These are phyloP conservation scores for Trichosporon ovoides DNA, from an alignment of 1,284 basidiomycete species.

Conservation along the genomic window DNA sequence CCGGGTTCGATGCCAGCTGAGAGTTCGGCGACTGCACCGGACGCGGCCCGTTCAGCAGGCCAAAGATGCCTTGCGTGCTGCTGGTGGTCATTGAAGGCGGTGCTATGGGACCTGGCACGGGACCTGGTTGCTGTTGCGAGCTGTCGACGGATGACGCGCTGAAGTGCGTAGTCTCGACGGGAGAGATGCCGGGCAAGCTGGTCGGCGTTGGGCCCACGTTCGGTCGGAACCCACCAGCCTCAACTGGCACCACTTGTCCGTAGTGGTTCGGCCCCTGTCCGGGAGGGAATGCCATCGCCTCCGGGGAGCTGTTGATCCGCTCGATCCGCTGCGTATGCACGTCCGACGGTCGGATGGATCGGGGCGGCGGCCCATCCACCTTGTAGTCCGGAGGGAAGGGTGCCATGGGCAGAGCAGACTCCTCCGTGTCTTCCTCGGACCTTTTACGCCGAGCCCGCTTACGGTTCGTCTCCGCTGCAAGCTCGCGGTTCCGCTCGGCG, in stretches of 20 bases:
- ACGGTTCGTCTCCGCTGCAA: conserved; percentile 5
- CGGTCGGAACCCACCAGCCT: not conserved
- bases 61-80: conserved; percentile 15
- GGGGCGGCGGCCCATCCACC: conserved; percentile 2
- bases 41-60: conserved; percentile 14
- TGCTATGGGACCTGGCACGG: not conserved
- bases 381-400: conserved; percentile 10
- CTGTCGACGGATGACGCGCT: not conserved
- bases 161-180: conserved; percentile 7
- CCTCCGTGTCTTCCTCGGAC: conserved; percentile 16
- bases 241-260: not conserved
- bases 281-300: not conserved
- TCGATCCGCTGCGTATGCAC: conserved; percentile 8
- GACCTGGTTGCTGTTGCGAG: not conserved
- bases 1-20: not conserved
- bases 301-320: conserved; percentile 3
- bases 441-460: conserved; percentile 10
- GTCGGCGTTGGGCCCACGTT: not conserved
- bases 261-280: conserved; percentile 1
- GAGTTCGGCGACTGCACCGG: conserved; percentile 7
- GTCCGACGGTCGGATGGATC: conserved; percentile 14
- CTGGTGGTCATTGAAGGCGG: not conserved
- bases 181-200: conserved; percentile 13
- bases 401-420: not conserved
- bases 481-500: conserved; percentile 25